A percentile compares a stretch with the other conserved stretches of the same genome.
phyloP scores from a whole-genome alignment of 2,329 filamentous ascomycete genomes.

The Talaromyces sp. region DNA sequence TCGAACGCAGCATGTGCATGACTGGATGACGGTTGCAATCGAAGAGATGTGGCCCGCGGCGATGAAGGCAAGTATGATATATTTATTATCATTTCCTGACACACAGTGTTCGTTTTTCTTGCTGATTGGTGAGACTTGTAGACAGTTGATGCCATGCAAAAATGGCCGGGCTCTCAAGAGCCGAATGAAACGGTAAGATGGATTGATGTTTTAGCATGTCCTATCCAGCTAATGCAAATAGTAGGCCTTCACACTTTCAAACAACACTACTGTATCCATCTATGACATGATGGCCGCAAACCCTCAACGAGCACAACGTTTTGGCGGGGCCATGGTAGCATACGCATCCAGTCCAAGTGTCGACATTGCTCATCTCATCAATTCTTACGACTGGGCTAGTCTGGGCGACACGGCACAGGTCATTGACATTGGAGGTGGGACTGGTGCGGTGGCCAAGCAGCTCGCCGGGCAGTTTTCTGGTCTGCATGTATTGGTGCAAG shows the following conservation, averaged over 20 bases:
- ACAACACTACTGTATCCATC: neutral
- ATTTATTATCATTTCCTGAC: neutral
- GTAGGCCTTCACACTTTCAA: neutral
- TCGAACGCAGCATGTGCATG: neutral
- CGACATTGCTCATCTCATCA: neutral
- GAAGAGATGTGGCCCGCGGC: neutral
- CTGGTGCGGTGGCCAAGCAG: conserved; percentile 53
- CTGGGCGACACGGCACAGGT: neutral
- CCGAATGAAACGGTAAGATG: neutral
- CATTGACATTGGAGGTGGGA: conserved; percentile 45
- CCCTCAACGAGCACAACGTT: neutral
- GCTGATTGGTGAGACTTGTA: neutral
- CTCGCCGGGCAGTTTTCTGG: conserved; percentile 49
- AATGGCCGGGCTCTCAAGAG: neutral
- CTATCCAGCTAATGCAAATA: neutral
- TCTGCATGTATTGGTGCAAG: conserved; percentile 52
- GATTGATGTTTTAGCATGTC: neutral
- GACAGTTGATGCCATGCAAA: neutral
- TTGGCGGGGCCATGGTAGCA: neutral
- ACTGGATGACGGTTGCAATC: neutral
- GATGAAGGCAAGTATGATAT: neutral
- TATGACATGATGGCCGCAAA: neutral
- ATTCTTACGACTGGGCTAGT: neutral
- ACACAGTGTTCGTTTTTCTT: neutral
- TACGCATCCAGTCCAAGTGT: neutral